Conservation (phyloP, 2,329 filamentous ascomycete genomes). For the Helicocarpus griseus region DNA sequence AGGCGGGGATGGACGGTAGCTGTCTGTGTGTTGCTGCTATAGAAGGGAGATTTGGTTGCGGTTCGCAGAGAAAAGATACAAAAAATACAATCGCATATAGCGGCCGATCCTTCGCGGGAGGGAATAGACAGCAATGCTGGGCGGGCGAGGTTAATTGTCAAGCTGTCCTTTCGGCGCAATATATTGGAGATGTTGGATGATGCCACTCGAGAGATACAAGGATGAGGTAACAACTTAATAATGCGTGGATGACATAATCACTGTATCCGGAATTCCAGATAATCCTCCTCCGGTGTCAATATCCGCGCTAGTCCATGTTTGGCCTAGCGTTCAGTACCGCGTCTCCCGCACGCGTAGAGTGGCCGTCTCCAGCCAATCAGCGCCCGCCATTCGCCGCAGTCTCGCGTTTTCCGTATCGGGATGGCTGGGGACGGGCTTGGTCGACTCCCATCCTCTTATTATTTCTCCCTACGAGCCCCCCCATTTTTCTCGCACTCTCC, state of each 20-base stretch:
- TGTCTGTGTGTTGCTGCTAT: not conserved
- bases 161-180: not conserved
- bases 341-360: slow-evolving; percentile 4
- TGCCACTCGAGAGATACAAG: not conserved
- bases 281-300: not conserved
- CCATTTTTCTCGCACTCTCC: not conserved
- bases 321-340: slow-evolving; percentile 7
- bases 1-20: not conserved
- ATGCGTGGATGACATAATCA: slow-evolving; percentile 8
- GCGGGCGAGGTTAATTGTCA: not conserved
- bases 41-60: no score
- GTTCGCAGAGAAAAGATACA: not conserved
- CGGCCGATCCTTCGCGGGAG: no score
- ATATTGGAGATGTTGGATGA: not conserved
- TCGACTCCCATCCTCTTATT: not conserved
- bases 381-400: not conserved
- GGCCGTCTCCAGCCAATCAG: slow-evolving; percentile 4
- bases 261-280: not conserved
- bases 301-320: slow-evolving; percentile 5
- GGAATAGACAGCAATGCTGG: not conserved
- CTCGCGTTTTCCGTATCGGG: slow-evolving; percentile 2
- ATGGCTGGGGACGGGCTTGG: not conserved
- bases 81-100: not conserved
- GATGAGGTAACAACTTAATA: not conserved
- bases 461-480: not conserved